These are phyloP conservation scores for Cardamine occulta DNA, from an alignment of 345 rosid genomes.

Conservation along the genomic window DNA sequence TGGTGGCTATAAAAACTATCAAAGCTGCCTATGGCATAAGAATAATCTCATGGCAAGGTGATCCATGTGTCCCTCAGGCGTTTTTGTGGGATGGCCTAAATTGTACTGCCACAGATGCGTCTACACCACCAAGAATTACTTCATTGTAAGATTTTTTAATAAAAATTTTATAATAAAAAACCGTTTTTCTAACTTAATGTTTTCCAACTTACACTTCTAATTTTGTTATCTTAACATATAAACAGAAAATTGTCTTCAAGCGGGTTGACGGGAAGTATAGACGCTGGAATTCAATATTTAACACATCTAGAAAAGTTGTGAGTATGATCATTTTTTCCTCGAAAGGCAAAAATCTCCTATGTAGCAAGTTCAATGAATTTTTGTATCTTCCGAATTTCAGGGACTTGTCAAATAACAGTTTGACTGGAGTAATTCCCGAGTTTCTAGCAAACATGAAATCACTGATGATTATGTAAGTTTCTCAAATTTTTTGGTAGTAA, in stretches of 20 bases:
- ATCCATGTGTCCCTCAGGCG: conserved; percentile 53
- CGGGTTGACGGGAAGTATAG: conserved; percentile 43
- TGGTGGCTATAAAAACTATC: conserved; percentile 45
- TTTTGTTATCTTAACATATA: neutral
- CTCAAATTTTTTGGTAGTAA: neutral
- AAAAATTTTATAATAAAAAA: too few relatives aligned
- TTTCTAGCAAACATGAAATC: conserved; percentile 49
- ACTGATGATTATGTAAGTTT: conserved; percentile 53
- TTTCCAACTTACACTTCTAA: too few relatives aligned
- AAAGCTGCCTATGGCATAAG: conserved; percentile 42
- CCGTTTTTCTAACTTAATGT: too few relatives aligned
- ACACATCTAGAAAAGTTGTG: conserved; percentile 44
- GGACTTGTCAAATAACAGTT: conserved; percentile 58
- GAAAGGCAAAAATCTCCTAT: neutral
- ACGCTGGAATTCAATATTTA: conserved; percentile 35
- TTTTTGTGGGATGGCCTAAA: conserved; percentile 53
- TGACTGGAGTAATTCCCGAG: conserved; percentile 51
- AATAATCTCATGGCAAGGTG: conserved; percentile 62
- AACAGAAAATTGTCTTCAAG: conserved; percentile 48
- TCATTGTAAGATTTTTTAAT: conserved; percentile 21
- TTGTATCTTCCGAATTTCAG: conserved; percentile 38
- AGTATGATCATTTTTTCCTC: conserved; percentile 20
- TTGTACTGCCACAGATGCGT: conserved; percentile 33
- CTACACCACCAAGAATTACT: conserved; percentile 38
- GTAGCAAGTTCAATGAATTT: neutral